A percentile compares a stretch with the other conserved stretches of the same genome.
These are phyloP conservation scores for Rhytidiadelphus loreus DNA, from an alignment of 225 moss, liverwort and hornwort genomes.

Conservation along the genomic window DNA sequence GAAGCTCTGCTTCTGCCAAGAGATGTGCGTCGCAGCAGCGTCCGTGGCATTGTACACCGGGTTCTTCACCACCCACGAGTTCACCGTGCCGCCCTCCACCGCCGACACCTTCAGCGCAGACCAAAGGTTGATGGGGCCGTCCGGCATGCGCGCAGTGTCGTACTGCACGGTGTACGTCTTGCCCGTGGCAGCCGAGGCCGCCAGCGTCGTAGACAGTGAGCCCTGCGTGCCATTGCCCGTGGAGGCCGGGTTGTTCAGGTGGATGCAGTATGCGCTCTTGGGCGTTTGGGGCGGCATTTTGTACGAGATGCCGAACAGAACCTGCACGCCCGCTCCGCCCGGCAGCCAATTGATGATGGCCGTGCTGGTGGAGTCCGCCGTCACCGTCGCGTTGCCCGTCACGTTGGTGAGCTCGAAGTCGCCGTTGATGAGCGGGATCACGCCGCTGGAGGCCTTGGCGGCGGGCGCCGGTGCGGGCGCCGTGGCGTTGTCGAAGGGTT, in stretches of 20 bases:
- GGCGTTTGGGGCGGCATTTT: neutral
- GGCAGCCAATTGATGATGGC: conserved; percentile 15
- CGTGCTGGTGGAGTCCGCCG: neutral
- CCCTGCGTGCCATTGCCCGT: conserved; percentile 13
- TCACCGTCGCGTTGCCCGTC: neutral
- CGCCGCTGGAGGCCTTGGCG: neutral
- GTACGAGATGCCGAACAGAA: conserved; percentile 3
- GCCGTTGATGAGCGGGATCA: conserved; percentile 1
- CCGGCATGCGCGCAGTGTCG: neutral
- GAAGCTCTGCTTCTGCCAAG: conserved; percentile 14
- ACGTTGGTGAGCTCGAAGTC: conserved; percentile 10
- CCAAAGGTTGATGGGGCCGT: conserved; percentile 16
- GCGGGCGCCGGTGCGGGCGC: neutral
- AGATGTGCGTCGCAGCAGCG: neutral
- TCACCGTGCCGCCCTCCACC: neutral
- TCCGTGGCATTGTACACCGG: conserved; percentile 6
- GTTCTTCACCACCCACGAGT: neutral
- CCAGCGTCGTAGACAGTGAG: conserved; percentile 11
- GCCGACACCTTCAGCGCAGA: conserved; percentile 8
- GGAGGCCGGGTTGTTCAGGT: conserved; percentile 14
- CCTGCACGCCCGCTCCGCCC: conserved; percentile 21
- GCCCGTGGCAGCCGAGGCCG: neutral
- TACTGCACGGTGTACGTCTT: conserved; percentile 3
- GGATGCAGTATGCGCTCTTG: neutral
- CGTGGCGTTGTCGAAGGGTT: neutral